A percentile compares a stretch with the other conserved stretches of the same genome.
Evolutionary conservation across 2,329 filamentous ascomycete species (phyloP).

Genomic region (Xylariaceae sp.): DNA sequence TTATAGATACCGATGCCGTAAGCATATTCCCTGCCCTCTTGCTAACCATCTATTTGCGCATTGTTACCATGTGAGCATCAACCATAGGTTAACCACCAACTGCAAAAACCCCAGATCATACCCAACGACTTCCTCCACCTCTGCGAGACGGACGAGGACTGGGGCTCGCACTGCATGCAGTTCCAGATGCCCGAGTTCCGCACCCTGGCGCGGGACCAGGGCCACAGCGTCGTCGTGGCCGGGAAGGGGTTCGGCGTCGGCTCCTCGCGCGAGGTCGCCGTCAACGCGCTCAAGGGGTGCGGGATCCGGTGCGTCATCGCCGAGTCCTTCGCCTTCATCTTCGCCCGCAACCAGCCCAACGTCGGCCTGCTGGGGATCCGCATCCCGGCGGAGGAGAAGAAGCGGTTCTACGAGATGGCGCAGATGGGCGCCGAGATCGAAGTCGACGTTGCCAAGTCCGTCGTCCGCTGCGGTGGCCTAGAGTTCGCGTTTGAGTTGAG

Average conservation of each 20-base stretch:
- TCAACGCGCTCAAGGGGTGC: slow-evolving; percentile 34
- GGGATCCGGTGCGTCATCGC: slow-evolving; percentile 40
- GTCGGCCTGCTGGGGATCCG: slow-evolving; percentile 40
- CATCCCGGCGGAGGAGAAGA: slow-evolving; percentile 29
- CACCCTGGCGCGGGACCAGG: slow-evolving; percentile 21
- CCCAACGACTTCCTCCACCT: slow-evolving; percentile 5
- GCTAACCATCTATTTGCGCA: not conserved
- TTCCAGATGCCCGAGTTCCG: slow-evolving; percentile 8
- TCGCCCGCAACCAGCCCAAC: slow-evolving; percentile 39
- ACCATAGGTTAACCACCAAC: too few relatives aligned
- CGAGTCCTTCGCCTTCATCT: slow-evolving; percentile 41
- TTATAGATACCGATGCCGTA: slow-evolving; percentile 38
- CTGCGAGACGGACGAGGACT: slow-evolving; percentile 8
- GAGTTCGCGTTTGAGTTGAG: slow-evolving; percentile 33
- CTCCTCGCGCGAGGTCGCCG: slow-evolving; percentile 40
- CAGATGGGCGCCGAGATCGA: slow-evolving; percentile 32
- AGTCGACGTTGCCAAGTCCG: slow-evolving; percentile 30
- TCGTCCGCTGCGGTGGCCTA: slow-evolving; percentile 11
- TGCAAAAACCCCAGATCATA: slow-evolving; percentile 5
- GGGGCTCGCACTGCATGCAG: slow-evolving; percentile 8
- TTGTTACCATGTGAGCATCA: not conserved
- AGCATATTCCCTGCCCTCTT: slow-evolving; percentile 17
- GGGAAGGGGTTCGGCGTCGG: slow-evolving; percentile 42
- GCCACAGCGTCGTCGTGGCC: slow-evolving; percentile 38
- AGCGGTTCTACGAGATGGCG: slow-evolving; percentile 34